phyloP scores from a whole-genome alignment of 768 basidiomycete species.

The Rhodotorula diobovata region DNA sequence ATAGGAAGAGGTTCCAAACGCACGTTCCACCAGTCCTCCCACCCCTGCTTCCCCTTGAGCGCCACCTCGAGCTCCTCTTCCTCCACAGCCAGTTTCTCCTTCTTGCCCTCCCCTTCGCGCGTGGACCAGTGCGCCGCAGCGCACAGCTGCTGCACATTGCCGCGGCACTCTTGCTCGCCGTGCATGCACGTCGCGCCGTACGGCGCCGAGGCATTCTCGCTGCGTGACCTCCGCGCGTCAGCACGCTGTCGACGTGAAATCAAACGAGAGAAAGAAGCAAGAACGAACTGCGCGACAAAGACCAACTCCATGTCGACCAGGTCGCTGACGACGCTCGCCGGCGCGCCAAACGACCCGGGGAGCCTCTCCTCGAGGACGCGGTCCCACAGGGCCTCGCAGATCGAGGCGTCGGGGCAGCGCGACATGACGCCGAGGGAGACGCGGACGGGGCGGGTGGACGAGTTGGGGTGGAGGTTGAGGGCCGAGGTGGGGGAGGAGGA shows the following conservation, averaged over 20 bases:
- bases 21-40: conserved; percentile 62
- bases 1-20: neutral
- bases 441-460: conserved; percentile 47
- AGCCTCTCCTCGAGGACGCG: conserved; percentile 55
- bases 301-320: conserved; percentile 67
- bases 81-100: neutral
- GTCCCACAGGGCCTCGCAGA: conserved; percentile 75
- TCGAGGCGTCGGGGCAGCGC: conserved; percentile 72
- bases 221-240: conserved; percentile 43
- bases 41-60: conserved; percentile 10
- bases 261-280: neutral
- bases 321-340: conserved; percentile 45
- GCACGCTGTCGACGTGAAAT: no score
- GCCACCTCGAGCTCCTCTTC: no score
- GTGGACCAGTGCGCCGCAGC: conserved; percentile 49
- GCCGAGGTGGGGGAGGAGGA: neutral
- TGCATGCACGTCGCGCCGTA: conserved; percentile 81
- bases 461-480: neutral
- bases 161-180: conserved; percentile 73
- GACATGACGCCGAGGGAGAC: conserved; percentile 63
- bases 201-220: conserved; percentile 60
- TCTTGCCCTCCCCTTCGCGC: neutral
- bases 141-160: conserved; percentile 85
- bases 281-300: conserved; percentile 68
- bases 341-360: no score